Evolutionary conservation across 768 basidiomycete genomes (phyloP), one percentile per base, ranked within the genome.

Genomic region (Cantharellus cinnabarinus): DNA sequence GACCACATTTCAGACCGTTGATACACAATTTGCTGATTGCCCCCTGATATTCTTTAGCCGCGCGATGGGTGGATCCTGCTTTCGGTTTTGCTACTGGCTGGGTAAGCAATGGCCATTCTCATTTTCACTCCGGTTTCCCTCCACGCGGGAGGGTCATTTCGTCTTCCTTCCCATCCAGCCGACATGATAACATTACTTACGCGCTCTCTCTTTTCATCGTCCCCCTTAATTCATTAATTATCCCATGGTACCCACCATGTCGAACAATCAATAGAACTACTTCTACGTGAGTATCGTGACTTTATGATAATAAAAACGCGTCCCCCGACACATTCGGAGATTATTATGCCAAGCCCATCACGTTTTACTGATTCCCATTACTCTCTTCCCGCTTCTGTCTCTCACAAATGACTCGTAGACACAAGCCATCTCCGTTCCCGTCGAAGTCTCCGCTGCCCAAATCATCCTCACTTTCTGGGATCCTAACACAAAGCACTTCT

Each of bases 261-360:
- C 7, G 14, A 5, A 40, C 29, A 15, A 10, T 42, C 55, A 2
- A 59, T 34, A 78, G 66, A 80, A 80, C 64, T 82, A 78, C 63
- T 82, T 79, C 64, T 70, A 78, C 42, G 71, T 73, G 62, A 53
- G 70, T 66, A 3, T 75, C 40, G 34, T 54, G 57, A 63, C 7
- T 7, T 48, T 10, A 48, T 48, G 7, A 57, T 15, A 4, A 40
- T 48, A 38, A 42, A 34, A 42, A 29, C 20, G 20, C 20, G 20
- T 1, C 20, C 20, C 20, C 20, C 20, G 20, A 29, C 20, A 29
- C 20, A 29, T 29, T 29, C 20, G 20, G 20, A 29, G 20, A 29
- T 29, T 29, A 29, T 29, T 29, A 29, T 29, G 20, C 20, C 20
- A 29, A 29, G 20, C 20, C 20, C 20, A 29, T 29, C 20, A 29